Evolutionary conservation across 2,329 filamentous ascomycete species (phyloP).

Genomic region (Xylariales sp.): DNA sequence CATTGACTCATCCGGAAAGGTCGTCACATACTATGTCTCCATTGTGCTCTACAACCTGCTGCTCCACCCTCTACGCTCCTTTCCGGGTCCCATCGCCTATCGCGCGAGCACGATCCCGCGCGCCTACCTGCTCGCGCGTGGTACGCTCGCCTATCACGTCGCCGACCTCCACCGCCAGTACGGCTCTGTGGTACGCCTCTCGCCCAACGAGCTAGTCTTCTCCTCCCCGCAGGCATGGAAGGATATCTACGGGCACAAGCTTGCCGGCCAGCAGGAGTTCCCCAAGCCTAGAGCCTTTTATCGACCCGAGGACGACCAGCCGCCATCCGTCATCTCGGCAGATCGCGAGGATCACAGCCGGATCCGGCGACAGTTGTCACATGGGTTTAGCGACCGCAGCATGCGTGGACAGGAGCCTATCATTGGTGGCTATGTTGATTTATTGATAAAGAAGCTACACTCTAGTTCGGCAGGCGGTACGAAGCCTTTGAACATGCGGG

Average conservation of each 20-base stretch:
- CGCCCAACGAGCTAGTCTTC: slow-evolving; percentile 38
- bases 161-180: slow-evolving; percentile 30
- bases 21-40: slow-evolving; percentile 15
- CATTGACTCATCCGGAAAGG: slow-evolving; percentile 7
- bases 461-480: slow-evolving; percentile 18
- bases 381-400: slow-evolving; percentile 34
- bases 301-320: slow-evolving; percentile 16
- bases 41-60: slow-evolving; percentile 22
- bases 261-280: slow-evolving; percentile 24
- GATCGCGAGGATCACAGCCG: slow-evolving; percentile 28
- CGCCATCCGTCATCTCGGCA: slow-evolving; percentile 26
- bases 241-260: slow-evolving; percentile 35
- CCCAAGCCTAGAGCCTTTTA: slow-evolving; percentile 27
- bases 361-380: slow-evolving; percentile 31
- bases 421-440: slow-evolving; percentile 32
- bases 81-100: slow-evolving; percentile 24
- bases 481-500: slow-evolving; percentile 26
- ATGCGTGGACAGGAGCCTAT: slow-evolving; percentile 37
- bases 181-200: slow-evolving; percentile 36
- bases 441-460: slow-evolving; percentile 27
- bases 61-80: slow-evolving; percentile 22
- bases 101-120: slow-evolving; percentile 20
- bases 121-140: slow-evolving; percentile 17
- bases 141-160: slow-evolving; percentile 20
- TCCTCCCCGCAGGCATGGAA: slow-evolving; percentile 32